Evolutionary conservation across 2,329 filamentous ascomycete genomes (phyloP), one percentile per base, ranked within the genome.

Genomic region (Colletotrichum sp.): DNA sequence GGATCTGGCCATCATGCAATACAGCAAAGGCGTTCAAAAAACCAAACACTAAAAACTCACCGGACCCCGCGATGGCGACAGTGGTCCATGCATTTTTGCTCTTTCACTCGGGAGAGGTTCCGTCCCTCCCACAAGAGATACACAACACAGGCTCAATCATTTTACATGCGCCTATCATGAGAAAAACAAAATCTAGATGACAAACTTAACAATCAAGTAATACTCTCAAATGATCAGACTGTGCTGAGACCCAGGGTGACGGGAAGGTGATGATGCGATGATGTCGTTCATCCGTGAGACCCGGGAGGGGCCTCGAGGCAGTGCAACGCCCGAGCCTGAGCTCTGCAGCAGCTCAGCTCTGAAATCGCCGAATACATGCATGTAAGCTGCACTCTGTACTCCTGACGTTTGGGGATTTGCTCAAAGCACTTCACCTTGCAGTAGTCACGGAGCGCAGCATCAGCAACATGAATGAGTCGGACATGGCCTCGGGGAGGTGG

Each of bases 1-100:
- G 60, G 60, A 16, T 57, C 24, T 70, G 65, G 12, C 44, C 44
- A 49, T 49, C 12, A 16, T 63, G 26, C 24, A 39, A 70, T 28
- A 64, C 65, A 44, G 44, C 44, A 49, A 21, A 49, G 72, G 72
- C 72, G 72, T 71, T 71, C 67, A 71, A 74, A 71, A 70, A 60
- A 26, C n/a, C n/a, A 65, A 39, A 64, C 62, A 15, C 32, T 24
- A 39, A 65, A 36, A 36, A 39, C 24, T 44, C 9, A 28, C 16
- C 28, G 26, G 49, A 71, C 72, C 28, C 59, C 16, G 59, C 67
- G 57, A 59, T 28, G 59, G 55, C n/a, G 12, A 64, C 67, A n/a
- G 49, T 26, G 64, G 52, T 68, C 64, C 52, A 49, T 60, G 64
- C 55, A 72, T 64, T 72, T 44, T 21, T 49, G 55, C 49, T 69